Conservation (phyloP, 1,284 basidiomycete species). For the Takashimella tepidaria region DNA sequence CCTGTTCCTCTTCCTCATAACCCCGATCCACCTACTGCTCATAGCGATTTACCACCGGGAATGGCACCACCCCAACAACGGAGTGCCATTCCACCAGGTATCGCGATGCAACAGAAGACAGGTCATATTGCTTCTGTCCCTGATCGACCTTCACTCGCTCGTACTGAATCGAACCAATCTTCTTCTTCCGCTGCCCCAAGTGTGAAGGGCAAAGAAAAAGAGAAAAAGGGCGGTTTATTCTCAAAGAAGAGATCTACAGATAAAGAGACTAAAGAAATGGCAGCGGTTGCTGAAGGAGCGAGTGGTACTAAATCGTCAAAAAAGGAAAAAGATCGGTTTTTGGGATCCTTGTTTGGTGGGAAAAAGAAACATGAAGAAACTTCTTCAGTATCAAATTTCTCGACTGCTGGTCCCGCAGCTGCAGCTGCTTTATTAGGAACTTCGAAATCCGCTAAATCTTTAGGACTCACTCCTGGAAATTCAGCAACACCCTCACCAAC, state of each 20-base stretch:
- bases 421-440: slow-evolving; percentile 75
- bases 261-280: slow-evolving; percentile 70
- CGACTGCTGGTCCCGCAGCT: slow-evolving; percentile 66
- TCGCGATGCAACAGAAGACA: slow-evolving; percentile 18
- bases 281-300: slow-evolving; percentile 9
- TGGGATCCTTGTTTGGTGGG: slow-evolving; percentile 80
- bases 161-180: slow-evolving; percentile 25
- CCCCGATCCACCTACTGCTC: neutral
- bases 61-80: slow-evolving; percentile 34
- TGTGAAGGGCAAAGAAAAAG: slow-evolving; percentile 60
- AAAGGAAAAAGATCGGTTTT: slow-evolving; percentile 70
- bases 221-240: slow-evolving; percentile 52
- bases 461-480: slow-evolving; percentile 31
- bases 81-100: slow-evolving; percentile 19
- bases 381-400: slow-evolving; percentile 50
- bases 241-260: slow-evolving; percentile 70
- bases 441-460: slow-evolving; percentile 67
- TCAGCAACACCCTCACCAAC: slow-evolving; percentile 47
- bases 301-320: slow-evolving; percentile 50
- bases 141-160: slow-evolving; percentile 27
- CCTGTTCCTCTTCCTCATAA: neutral
- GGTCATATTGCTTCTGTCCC: slow-evolving; percentile 8
- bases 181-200: slow-evolving; percentile 17
- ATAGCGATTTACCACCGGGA: slow-evolving; percentile 25
- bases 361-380: slow-evolving; percentile 68